Conservation (phyloP, 257 asterid genomes). For the Verbascum thapsus region DNA sequence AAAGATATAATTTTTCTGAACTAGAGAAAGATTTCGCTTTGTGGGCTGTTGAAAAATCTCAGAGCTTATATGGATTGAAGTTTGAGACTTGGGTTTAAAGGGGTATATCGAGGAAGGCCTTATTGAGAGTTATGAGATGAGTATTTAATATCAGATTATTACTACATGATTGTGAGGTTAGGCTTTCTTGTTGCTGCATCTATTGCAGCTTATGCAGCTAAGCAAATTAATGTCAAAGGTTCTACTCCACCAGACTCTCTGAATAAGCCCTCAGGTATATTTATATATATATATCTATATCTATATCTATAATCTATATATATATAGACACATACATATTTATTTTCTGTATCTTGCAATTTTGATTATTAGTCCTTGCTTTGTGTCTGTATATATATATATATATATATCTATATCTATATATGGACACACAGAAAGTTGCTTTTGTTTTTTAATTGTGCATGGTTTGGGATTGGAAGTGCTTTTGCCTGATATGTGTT, state of each 20-base stretch:
- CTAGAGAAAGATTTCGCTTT: not conserved
- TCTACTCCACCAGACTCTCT: slow-evolving; percentile 39
- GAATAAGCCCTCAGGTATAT: slow-evolving; percentile 52
- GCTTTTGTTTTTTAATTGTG: too few relatives aligned
- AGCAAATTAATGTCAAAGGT: slow-evolving; percentile 55
- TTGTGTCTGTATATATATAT: too few relatives aligned
- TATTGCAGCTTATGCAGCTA: slow-evolving; percentile 80
- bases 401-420: too few relatives aligned
- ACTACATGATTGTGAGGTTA: slow-evolving; percentile 87
- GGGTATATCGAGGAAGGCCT: slow-evolving; percentile 43
- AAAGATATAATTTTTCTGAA: slow-evolving; percentile 3
- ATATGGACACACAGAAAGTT: too few relatives aligned
- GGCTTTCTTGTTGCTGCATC: slow-evolving; percentile 95
- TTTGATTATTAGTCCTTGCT: too few relatives aligned
- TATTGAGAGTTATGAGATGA: slow-evolving; percentile 52
- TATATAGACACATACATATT: too few relatives aligned
- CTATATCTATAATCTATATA: too few relatives aligned
- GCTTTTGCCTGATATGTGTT: not conserved
- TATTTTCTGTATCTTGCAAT: too few relatives aligned
- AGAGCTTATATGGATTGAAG: slow-evolving; percentile 31
- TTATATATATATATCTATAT: too few relatives aligned
- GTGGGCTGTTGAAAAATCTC: slow-evolving; percentile 14
- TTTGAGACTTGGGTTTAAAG: slow-evolving; percentile 51
- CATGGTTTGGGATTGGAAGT: not conserved
- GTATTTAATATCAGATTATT: slow-evolving; percentile 36